Conservation (phyloP, 169 alveolate species). For the Plasmodium cynomolgi region DNA sequence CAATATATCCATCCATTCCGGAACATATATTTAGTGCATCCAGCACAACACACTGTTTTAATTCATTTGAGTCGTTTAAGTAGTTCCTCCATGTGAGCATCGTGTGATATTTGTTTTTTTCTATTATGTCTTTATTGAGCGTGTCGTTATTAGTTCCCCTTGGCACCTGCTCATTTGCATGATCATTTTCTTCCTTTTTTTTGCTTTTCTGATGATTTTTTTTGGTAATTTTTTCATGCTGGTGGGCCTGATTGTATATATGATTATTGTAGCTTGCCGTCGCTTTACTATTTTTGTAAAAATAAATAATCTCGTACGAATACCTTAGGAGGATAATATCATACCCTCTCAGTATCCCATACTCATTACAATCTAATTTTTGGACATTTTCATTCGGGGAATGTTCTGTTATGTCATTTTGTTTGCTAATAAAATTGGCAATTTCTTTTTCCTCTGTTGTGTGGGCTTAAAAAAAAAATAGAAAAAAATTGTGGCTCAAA, state of each 20-base stretch:
- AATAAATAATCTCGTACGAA: slow-evolving; percentile 51
- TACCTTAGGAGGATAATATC: slow-evolving; percentile 60
- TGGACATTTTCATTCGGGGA: not conserved
- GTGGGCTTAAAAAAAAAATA: slow-evolving; percentile 19
- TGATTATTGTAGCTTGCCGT: not conserved
- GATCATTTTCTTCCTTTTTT: slow-evolving; percentile 6
- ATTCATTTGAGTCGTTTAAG: slow-evolving; percentile 9
- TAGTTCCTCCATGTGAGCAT: slow-evolving; percentile 51
- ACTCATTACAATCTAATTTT: slow-evolving; percentile 36
- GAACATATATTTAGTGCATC: slow-evolving; percentile 68
- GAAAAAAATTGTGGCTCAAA: slow-evolving; percentile 53
- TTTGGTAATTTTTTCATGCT: not conserved
- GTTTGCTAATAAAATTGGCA: not conserved
- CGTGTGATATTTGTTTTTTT: slow-evolving; percentile 46
- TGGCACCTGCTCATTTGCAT: not conserved
- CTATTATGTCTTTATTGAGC: slow-evolving; percentile 23
- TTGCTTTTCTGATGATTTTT: not conserved
- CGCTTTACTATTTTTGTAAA: slow-evolving; percentile 25
- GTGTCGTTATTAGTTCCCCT: not conserved
- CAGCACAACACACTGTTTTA: slow-evolving; percentile 21
- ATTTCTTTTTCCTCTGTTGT: slow-evolving; percentile 28
- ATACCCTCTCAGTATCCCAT: slow-evolving; percentile 39
- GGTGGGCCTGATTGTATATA: not conserved
- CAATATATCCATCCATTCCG: slow-evolving; percentile 73
- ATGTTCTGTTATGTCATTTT: not conserved